Base-by-base conservation (phyloP, 2,329 filamentous ascomycete genomes). In the Sporothrix euskadiensis region DNA sequence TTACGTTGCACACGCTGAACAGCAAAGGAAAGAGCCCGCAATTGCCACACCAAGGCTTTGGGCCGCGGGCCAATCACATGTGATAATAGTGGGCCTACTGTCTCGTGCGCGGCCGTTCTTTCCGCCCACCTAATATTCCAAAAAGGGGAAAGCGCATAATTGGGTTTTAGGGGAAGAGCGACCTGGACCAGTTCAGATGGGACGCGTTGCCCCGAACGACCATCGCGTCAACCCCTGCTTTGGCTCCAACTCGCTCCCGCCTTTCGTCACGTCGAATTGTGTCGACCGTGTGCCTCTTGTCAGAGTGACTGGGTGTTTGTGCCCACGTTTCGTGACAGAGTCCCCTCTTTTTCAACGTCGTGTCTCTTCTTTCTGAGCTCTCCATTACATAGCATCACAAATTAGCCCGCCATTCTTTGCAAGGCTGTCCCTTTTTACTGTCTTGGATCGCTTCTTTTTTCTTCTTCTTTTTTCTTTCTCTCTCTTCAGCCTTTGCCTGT, bases 141-240 rank as follows among this genome's bases (percentile, higher is more conserved):
- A 22, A 16, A 47, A 44, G 0, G 61, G 61, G 12, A 47, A 30
- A 66, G 39, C 44, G 10, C n/a, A 14, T 1, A 65, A 12, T 19
- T 22, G 39, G n/a, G 30, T n/a, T 12, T 2, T 16, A 12, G 16
- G 32, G 14, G 19, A 49, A 44, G 41, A 44, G 6, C 41, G 41
- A 44, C 41, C 41, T 44, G 8, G 35, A 26, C 35, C 8, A 35
- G 35, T 12, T 44, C 14, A 49, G 4, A 4, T 49, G 14, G 44
- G 44, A 56, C 73, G 73, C 73, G 73, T 74, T 74, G 71, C 68
- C 61, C 61, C 32, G 19, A 35, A 56, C 66, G 66, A 74, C 73
- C 39, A 68, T 72, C 71, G 66, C 71, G 73, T 71, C 65, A 61
- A 44, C 61, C 61, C 61, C 32, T 61, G 32, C 57, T 8, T 7